Evolutionary conservation across 1,284 basidiomycete genomes (phyloP), one percentile per base, ranked within the genome.

Genomic region (Farysia itapuensis): DNA sequence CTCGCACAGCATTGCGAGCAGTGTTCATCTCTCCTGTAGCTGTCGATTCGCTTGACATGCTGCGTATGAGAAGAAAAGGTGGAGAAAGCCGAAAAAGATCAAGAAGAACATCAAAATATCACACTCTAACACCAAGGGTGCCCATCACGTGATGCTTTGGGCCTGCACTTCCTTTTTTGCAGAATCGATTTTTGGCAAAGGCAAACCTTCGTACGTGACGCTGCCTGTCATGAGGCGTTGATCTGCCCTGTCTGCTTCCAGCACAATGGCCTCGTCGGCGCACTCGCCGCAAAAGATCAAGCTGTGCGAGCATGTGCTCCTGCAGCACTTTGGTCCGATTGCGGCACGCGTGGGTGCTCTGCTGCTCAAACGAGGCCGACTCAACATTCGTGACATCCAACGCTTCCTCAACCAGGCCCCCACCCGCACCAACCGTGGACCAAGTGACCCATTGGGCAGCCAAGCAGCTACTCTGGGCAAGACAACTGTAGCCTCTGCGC

Each of bases 301-400:
- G 57, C 79, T 92, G 39, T 90, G 89, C 78, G 79, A 82, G 53
- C 84, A 89, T 74, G 85, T 90, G 50, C 81, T 90, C 43, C 81
- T 83, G 57, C 82, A 85, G 19, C 86, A 90, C 59, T 91, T 92
- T 75, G 90, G 90, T 4, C 82, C 84, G 24, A 79, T 89, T 39
- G 85, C 85, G 31, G 84, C 57, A 13, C 84, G 83, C 74, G 84
- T 96, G 40, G 86, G 86, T 4, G 84, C 84, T n/a, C 82, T 84
- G 9, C 80, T 97, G n/a, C 83, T 97, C 14, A 85, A 84, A 37
- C 84, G 88, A 29, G 94, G 94, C 13, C 84, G 93, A 24, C 81
- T 95, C 16, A 83, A 87, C 6, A 80, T 93, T 22, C 68, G 81
- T 4, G 78, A 79, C 11, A 67, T 82, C 21, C 39, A 36, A 16